Base-by-base conservation (phyloP, 202 grass and related monocot species). In the Brachypodium distachyon region DNA sequence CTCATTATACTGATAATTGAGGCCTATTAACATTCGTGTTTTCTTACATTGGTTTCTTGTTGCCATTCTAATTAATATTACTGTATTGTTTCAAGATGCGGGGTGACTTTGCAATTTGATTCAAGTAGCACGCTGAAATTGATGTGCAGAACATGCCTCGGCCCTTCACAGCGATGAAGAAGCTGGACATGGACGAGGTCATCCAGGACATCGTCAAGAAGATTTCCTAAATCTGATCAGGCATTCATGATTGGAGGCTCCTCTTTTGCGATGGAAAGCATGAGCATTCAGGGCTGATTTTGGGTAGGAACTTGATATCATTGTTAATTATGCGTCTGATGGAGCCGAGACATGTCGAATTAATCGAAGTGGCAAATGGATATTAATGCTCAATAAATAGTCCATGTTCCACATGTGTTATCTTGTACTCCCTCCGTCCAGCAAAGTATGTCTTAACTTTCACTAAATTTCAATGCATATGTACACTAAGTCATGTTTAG, bases 121-220 rank as follows among this genome's bases (percentile, higher is more conserved):
- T n/a, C n/a, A n/a, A 9, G n/a, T n/a, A n/a, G n/a, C n/a, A n/a
- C 49, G 43, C 17, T 49, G 26, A 48, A 49, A 48, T 70, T 33
- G 66, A 33, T 43, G 49, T 33, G 66, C 66, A 73, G 49, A 37
- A 55, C 70, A 73, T 73, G 49, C 67, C 72, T 46, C 75, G 86
- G 2, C 91, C 91, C 19, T 94, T 97, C 56, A 72, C 72, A 4
- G 57, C 51, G 4, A 97, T 97, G 94, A 92, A 76, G 77, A 81
- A 87, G 11, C 91, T 97, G 0, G 86, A 91, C 60, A 97, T 97
- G 94, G 84, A 97, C 60, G 57, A 88, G 65, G 83, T 97, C 7
- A 84, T 93, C 67, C 29, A 86, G 77, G 94, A 93, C 57, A 90
- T 93, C 5, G 77, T 73, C 34, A 91, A 93, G 51, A 90, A 91